Evolutionary conservation across 768 basidiomycete genomes (phyloP).

Genomic region (Rhodosporidiobolus sp.): DNA sequence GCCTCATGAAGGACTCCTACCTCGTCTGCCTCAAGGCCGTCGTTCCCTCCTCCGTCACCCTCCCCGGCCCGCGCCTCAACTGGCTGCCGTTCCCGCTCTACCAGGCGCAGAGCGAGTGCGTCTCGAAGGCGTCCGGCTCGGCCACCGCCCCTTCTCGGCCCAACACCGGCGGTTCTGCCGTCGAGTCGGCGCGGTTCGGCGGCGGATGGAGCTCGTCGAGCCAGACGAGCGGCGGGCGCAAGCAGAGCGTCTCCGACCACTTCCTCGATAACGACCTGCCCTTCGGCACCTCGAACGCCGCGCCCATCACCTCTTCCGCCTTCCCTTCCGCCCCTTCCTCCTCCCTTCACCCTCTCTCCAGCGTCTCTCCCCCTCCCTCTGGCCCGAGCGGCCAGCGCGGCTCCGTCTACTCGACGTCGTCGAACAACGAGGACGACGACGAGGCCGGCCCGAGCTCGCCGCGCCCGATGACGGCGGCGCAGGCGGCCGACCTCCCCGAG

Average conservation of each 20-base stretch:
- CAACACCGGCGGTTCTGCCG: conserved; percentile 5
- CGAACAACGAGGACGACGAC: background rate
- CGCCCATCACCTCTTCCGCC: conserved; percentile 19
- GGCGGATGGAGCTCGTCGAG: conserved; percentile 3
- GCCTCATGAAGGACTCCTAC: conserved; percentile 26
- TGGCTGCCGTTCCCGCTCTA: conserved; percentile 34
- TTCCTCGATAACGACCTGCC: background rate
- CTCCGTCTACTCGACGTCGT: background rate
- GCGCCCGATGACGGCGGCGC: background rate
- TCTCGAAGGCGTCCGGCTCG: conserved; percentile 12
- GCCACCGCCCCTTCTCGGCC: background rate
- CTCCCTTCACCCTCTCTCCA: background rate
- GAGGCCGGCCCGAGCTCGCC: background rate
- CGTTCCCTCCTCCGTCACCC: conserved; percentile 26
- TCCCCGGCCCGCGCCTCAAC: conserved; percentile 22
- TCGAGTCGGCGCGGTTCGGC: conserved; percentile 8
- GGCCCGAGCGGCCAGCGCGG: background rate
- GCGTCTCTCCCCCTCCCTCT: background rate
- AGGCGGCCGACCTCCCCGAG: background rate
- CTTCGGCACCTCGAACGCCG: conserved; percentile 6
- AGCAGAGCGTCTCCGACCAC: background rate
- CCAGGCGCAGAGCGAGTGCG: conserved; percentile 31
- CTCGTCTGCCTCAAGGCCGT: conserved; percentile 34
- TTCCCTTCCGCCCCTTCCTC: conserved; percentile 4
- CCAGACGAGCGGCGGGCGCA: background rate